Percentiles rank a stretch among this genome's conserved stretches.
These are phyloP conservation scores for Adiantum capillusveneris DNA, from an alignment of 75 land plant species.

Conservation along the genomic window DNA sequence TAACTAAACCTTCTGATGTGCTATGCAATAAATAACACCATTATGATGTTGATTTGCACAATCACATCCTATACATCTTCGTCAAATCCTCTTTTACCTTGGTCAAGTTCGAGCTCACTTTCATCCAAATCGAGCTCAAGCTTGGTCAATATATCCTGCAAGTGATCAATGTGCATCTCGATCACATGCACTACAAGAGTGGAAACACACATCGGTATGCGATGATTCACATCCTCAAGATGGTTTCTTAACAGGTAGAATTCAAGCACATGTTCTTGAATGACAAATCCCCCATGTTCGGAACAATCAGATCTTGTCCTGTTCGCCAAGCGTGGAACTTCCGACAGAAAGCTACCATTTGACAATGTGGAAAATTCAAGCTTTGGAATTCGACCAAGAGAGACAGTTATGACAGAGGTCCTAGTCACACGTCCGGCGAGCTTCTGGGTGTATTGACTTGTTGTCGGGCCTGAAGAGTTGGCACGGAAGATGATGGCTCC, in stretches of 20 bases:
- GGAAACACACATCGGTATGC: slow-evolving; percentile 58
- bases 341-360: slow-evolving; percentile 46
- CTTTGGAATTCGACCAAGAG: slow-evolving; percentile 70
- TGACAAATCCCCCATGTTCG: slow-evolving; percentile 17
- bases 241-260: slow-evolving; percentile 75
- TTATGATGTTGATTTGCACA: too few relatives aligned
- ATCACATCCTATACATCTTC: too few relatives aligned
- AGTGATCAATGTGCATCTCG: slow-evolving; percentile 81
- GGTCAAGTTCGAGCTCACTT: slow-evolving; percentile 69
- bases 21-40: too few relatives aligned
- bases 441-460: slow-evolving; percentile 65
- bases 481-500: slow-evolving; percentile 77
- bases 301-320: slow-evolving; percentile 18
- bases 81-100: too few relatives aligned
- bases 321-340: slow-evolving; percentile 60
- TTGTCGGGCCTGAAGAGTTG: slow-evolving; percentile 74
- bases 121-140: slow-evolving; percentile 78
- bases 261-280: slow-evolving; percentile 77
- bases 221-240: slow-evolving; percentile 76
- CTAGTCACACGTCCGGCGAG: slow-evolving; percentile 71
- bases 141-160: slow-evolving; percentile 69
- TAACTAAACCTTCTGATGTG: not conserved
- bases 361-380: slow-evolving; percentile 53
- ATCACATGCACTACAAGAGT: slow-evolving; percentile 69
- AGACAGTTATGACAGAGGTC: slow-evolving; percentile 68